Conservation (phyloP, 768 basidiomycete genomes). For the Lentinula guzmanii region DNA sequence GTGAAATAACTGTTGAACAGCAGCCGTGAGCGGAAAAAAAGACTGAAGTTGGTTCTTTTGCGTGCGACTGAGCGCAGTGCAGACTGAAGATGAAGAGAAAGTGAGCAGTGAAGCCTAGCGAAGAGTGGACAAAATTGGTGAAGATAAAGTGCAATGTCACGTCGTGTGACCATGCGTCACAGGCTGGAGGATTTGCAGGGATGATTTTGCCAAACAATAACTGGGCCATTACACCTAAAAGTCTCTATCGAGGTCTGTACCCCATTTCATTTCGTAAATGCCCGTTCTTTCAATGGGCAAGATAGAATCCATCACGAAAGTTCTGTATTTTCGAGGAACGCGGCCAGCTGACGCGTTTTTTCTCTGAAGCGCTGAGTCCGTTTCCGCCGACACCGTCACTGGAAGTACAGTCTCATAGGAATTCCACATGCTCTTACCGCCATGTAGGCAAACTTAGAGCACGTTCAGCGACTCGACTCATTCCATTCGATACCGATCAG, state of each 20-base stretch:
- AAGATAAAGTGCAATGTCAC: background rate
- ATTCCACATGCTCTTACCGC: no score
- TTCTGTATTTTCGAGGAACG: background rate
- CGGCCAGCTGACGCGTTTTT: background rate
- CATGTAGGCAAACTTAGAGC: no score
- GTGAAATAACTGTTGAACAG: background rate
- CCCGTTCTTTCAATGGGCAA: background rate
- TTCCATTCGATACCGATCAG: no score
- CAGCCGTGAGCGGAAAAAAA: background rate
- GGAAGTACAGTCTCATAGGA: no score
- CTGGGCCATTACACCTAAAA: background rate
- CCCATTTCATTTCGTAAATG: background rate
- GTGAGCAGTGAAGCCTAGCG: background rate
- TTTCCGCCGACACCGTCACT: no score
- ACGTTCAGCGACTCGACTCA: no score
- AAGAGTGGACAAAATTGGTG: background rate
- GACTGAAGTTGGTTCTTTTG: background rate
- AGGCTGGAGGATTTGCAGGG: background rate
- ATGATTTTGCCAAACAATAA: background rate
- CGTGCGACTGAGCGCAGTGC: background rate
- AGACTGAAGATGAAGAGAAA: background rate
- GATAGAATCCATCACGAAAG: background rate
- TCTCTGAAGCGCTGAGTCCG: background rate
- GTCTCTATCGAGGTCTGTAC: background rate
- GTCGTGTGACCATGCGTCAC: background rate